Evolutionary conservation across 331 rosid species (phyloP), one percentile per base, ranked within the genome.

Genomic region (Acacia pycnantha): DNA sequence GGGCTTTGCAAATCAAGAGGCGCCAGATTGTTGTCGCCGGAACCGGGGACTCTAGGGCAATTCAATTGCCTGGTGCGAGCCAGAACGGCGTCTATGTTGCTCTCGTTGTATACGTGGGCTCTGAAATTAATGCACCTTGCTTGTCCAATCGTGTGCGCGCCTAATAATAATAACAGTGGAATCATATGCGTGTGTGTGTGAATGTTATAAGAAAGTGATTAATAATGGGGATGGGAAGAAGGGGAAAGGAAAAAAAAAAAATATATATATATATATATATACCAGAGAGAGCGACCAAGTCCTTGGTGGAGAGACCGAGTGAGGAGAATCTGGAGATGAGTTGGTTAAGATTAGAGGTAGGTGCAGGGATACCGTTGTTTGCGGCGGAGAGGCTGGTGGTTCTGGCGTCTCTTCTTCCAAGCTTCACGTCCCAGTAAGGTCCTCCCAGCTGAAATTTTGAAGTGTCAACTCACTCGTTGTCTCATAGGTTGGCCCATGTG

Each of bases 211-310:
- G 22, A 18, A 18, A 51, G 22, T 18, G 61, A 19, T 3, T 9
- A 11, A 0, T 27, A 19, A 61, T 12, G 18, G 5, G 27, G 8
- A 14, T 14, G 29, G 24, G 9, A 26, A 27, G 26, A 21, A 21
- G 4, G 27, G 40, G 70, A 64, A 29, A 31, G 70, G 69, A 29
- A 15, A 64, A 15, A n/a, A n/a, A n/a, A n/a, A n/a, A n/a, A n/a
- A n/a, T n/a, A 13, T 69, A 18, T 19, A 54, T 16, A 21, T n/a
- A 50, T 22, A 50, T 50, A 43, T 8, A 43, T 10, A 11, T 47
- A 95, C 98, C 97, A 43, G 94, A 72, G 46, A 95, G 51, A 29
- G 98, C 96, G 69, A 95, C 98, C 94, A 95, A 37, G 87, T 95
- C 98, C 37, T 54, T 89, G 56, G 89, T 84, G 65, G 99, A 92